Evolutionary conservation across 2,329 filamentous ascomycete species (phyloP).

Genomic region (Penicillium sp.): DNA sequence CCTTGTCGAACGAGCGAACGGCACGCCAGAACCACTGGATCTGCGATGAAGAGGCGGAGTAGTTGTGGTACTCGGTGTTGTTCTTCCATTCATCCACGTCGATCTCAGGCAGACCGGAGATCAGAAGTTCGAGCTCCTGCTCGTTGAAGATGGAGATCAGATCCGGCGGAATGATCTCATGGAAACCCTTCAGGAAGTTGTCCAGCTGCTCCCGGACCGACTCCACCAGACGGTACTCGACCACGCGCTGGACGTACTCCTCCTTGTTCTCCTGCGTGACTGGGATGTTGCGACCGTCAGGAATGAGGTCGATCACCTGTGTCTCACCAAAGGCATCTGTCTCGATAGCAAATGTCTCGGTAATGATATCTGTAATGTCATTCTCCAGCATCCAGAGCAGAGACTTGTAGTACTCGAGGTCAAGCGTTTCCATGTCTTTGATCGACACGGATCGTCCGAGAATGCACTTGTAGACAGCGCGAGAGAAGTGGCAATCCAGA

Average conservation of each 20-base stretch:
- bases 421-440: slow-evolving; percentile 99
- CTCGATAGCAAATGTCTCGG: slow-evolving; percentile 91
- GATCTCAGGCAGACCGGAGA: slow-evolving; percentile 94
- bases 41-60: slow-evolving; percentile 87
- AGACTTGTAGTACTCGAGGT: slow-evolving; percentile 98
- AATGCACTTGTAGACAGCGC: slow-evolving; percentile 97
- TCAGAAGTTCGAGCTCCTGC: slow-evolving; percentile 92
- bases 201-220: slow-evolving; percentile 95
- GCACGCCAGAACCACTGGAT: slow-evolving; percentile 99
- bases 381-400: slow-evolving; percentile 98
- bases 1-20: slow-evolving; percentile 95
- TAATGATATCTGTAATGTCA: slow-evolving; percentile 96
- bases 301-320: slow-evolving; percentile 80
- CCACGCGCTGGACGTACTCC: slow-evolving; percentile 90
- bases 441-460: slow-evolving; percentile 92
- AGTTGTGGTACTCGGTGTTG: slow-evolving; percentile 98
- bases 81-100: slow-evolving; percentile 99
- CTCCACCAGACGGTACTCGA: slow-evolving; percentile 87
- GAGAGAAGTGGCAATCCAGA: slow-evolving; percentile 97
- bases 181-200: slow-evolving; percentile 86
- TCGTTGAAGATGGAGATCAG: slow-evolving; percentile 97
- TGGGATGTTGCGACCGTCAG: slow-evolving; percentile 83
- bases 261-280: slow-evolving; percentile 99
- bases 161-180: slow-evolving; percentile 94
- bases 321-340: slow-evolving; percentile 91